Evolutionary conservation across 1,284 basidiomycete genomes (phyloP), one percentile per base, ranked within the genome.

Genomic region (Cyathus pygmaeus): DNA sequence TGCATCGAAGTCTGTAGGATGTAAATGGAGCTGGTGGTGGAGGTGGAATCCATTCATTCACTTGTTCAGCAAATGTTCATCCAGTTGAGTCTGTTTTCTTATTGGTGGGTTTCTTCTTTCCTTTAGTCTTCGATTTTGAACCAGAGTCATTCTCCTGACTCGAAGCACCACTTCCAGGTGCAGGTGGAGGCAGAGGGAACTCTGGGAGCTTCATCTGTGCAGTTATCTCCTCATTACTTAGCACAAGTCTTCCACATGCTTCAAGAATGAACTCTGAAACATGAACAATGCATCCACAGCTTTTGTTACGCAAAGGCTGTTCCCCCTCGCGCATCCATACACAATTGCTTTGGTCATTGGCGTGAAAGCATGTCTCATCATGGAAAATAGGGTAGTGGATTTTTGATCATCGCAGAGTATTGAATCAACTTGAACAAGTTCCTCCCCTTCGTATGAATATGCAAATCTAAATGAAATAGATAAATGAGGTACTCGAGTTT

Each of bases 181-280:
- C 44, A 39, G 51, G 26, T 24, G 52, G 6, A 52, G 15, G 27
- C 29, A 44, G 6, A 57, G 30, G 7, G 46, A 7, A 15, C 33
- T 36, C 33, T 9, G 33, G 33, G 9, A 36, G 15, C 33, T 9
- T 9, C 33, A 36, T 36, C 33, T 36, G 33, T 9, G 33, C 33
- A 36, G 33, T 15, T 9, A 57, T 57, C 5, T 59, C 33, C 21
- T 60, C 54, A 11, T 55, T 36, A 4, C 21, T 41, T 13, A 55
- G 13, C 27, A 33, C 23, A 21, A 19, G 30, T 2, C 53, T 41
- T 1, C 62, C 62, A 56, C 11, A 36, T 1, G 26, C 17, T 36
- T 56, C 49, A 26, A 49, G 27, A 23, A 64, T 49, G 44, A 64
- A 61, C 30, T 64, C 59, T 19, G 62, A 61, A 5, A 64, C 33